These are phyloP conservation scores for Chloranthus sessilifolius DNA, from an alignment of 164 flowering plant species.

Conservation along the genomic window DNA sequence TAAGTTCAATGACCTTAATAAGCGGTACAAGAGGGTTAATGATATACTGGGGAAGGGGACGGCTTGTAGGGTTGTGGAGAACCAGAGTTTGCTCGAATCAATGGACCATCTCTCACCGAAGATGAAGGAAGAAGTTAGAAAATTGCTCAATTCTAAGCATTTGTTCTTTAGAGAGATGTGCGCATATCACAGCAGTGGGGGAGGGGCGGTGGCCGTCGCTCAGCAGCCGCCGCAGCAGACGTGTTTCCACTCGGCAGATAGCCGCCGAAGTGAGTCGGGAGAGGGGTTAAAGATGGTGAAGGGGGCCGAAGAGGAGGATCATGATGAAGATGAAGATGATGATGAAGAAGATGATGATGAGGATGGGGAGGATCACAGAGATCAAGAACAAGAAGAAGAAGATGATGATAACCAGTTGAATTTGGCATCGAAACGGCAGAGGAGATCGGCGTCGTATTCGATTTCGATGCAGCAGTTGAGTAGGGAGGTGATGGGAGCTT, in stretches of 20 bases:
- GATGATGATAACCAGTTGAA: slow-evolving; percentile 22
- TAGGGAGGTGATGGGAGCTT: slow-evolving; percentile 35
- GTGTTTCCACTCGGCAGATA: slow-evolving; percentile 38
- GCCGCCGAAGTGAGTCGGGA: slow-evolving; percentile 19
- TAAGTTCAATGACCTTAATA: slow-evolving; percentile 91
- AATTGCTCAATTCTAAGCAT: slow-evolving; percentile 88
- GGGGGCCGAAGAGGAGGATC: slow-evolving; percentile 36
- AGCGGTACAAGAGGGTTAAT: slow-evolving; percentile 94
- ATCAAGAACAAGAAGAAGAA: slow-evolving; percentile 4
- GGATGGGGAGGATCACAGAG: slow-evolving; percentile 10
- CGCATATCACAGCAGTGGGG: slow-evolving; percentile 84
- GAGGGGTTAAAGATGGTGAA: slow-evolving; percentile 22
- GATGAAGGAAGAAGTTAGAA: slow-evolving; percentile 80
- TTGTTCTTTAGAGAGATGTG: slow-evolving; percentile 96
- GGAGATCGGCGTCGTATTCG: slow-evolving; percentile 22
- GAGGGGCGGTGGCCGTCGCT: slow-evolving; percentile 19
- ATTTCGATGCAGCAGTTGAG: slow-evolving; percentile 36
- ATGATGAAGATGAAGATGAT: slow-evolving; percentile 38
- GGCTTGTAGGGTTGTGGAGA: slow-evolving; percentile 89
- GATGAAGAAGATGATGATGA: slow-evolving; percentile 23
- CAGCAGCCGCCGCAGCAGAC: slow-evolving; percentile 22
- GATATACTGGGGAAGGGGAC: slow-evolving; percentile 86
- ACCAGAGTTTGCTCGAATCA: slow-evolving; percentile 64
- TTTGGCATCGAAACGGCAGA: slow-evolving; percentile 21
- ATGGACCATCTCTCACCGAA: slow-evolving; percentile 73